Evolutionary conservation across 306 rosid genomes (phyloP), one percentile per base, ranked within the genome.

Genomic region (Quillaja saponaria): DNA sequence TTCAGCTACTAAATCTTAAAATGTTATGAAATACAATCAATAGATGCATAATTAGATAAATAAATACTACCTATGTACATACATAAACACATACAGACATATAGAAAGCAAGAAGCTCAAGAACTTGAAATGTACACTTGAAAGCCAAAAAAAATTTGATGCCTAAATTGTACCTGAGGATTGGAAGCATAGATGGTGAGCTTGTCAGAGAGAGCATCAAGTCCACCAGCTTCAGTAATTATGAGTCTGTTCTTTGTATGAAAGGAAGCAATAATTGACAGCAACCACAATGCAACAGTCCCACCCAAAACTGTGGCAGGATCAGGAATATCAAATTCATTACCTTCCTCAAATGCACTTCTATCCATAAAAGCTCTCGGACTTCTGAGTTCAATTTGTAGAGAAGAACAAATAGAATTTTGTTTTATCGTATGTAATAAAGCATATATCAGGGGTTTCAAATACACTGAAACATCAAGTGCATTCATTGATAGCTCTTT

Each of bases 181-280:
- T 79, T 82, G 61, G 95, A 86, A 69, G 85, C 68, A 74, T 77
- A 82, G 71, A 71, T 80, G 3, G 55, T 80, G 68, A 92, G 89
- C 85, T 84, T 92, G 68, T 81, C 84, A 52, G 70, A 82, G 55
- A 92, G 89, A 66, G 64, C 85, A 63, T 88, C 98, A 48, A 88
- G 90, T 66, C 94, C 96, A 68, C 94, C 94, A 52, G 95, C 96
- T 76, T 92, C 95, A 83, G 80, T 20, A 55, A 92, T 66, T 57
- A 55, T 47, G 49, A 74, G 61, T 77, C 78, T 88, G 80, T 80
- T 82, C 59, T 78, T 82, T 54, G 25, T 49, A 74, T 76, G 75
- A 59, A 75, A 80, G 62, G 95, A 84, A 74, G 85, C 86, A 74
- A 92, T 77, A 69, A 84, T 56, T 49, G 90, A 79, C 66, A 92